phyloP scores from a whole-genome alignment of 2,329 filamentous ascomycete species.

The Delphinella strobiligena region DNA sequence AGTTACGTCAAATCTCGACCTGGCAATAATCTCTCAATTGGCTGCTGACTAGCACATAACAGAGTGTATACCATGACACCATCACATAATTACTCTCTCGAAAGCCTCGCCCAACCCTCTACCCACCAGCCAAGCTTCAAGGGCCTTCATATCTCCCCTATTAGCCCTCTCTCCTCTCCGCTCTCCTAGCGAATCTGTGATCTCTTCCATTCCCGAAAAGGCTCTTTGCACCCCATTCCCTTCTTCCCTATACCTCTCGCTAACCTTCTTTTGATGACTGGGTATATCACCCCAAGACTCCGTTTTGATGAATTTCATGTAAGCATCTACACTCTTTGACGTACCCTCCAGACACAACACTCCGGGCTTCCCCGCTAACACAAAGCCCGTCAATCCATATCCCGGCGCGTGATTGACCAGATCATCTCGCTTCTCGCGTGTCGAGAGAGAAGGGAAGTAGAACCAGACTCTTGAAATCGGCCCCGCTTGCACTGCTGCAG shows the following conservation, averaged over 20 bases:
- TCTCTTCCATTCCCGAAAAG: slow-evolving; percentile 46
- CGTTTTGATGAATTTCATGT: slow-evolving; percentile 53
- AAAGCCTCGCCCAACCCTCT: slow-evolving; percentile 34
- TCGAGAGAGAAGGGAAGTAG: slow-evolving; percentile 51
- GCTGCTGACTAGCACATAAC: no score
- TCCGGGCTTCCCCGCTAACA: slow-evolving; percentile 49
- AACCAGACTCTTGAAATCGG: slow-evolving; percentile 46
- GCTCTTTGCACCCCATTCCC: slow-evolving; percentile 23
- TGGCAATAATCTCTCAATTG: no score
- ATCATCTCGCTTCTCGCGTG: slow-evolving; percentile 46
- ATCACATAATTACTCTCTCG: slow-evolving; percentile 23
- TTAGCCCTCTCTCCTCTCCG: slow-evolving; percentile 38
- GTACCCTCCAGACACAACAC: slow-evolving; percentile 40
- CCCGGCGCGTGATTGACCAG: slow-evolving; percentile 41
- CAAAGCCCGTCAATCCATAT: slow-evolving; percentile 46
- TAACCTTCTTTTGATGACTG: slow-evolving; percentile 50
- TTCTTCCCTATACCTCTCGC: slow-evolving; percentile 39
- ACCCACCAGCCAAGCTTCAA: slow-evolving; percentile 38
- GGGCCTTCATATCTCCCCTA: slow-evolving; percentile 40
- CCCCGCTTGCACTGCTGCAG: not conserved
- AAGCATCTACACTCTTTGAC: slow-evolving; percentile 39
- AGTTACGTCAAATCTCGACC: no score
- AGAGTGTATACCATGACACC: no score
- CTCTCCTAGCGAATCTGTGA: slow-evolving; percentile 38
- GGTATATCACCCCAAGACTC: slow-evolving; percentile 53